These are phyloP conservation scores for Sherardia arvensis DNA, from an alignment of 257 asterid genomes.

Conservation along the genomic window DNA sequence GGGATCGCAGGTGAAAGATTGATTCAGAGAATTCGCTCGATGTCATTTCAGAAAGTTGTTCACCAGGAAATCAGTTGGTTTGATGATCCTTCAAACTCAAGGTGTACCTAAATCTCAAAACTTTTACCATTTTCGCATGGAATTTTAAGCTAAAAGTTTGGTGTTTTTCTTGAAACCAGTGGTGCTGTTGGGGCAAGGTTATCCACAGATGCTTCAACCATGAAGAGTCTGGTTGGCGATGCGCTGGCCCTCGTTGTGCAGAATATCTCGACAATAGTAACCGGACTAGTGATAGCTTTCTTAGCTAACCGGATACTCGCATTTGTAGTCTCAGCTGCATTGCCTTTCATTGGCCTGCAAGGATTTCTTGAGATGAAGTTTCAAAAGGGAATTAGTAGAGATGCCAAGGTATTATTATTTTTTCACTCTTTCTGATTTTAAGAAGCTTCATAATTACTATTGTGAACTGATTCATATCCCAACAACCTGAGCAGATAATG, in stretches of 20 bases:
- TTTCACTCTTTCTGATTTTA: not conserved
- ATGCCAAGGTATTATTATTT: conserved; percentile 69
- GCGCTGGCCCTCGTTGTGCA: conserved; percentile 69
- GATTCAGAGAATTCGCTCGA: conserved; percentile 56
- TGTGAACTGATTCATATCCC: not conserved
- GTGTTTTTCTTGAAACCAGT: conserved; percentile 23
- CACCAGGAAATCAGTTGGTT: conserved; percentile 89
- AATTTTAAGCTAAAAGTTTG: too few species aligned
- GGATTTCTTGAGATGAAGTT: conserved; percentile 58
- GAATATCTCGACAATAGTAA: conserved; percentile 44
- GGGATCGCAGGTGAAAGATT: conserved; percentile 77
- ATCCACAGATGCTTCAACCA: conserved; percentile 65
- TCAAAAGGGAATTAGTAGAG: conserved; percentile 46
- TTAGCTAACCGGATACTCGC: conserved; percentile 74
- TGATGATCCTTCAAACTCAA: conserved; percentile 79
- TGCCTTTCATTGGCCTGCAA: conserved; percentile 66
- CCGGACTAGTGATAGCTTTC: conserved; percentile 60
- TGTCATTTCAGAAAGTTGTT: conserved; percentile 58
- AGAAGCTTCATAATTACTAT: too few species aligned
- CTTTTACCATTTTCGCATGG: not conserved
- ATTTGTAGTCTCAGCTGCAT: conserved; percentile 30
- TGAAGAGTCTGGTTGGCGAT: conserved; percentile 66
- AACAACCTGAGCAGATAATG: conserved; percentile 36
- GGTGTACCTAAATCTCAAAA: conserved; percentile 28
- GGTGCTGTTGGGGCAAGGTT: conserved; percentile 86